Evolutionary conservation across 1,284 basidiomycete genomes (phyloP), one percentile per base, ranked within the genome.

Genomic region (Cutaneotrichosporon curvatum): DNA sequence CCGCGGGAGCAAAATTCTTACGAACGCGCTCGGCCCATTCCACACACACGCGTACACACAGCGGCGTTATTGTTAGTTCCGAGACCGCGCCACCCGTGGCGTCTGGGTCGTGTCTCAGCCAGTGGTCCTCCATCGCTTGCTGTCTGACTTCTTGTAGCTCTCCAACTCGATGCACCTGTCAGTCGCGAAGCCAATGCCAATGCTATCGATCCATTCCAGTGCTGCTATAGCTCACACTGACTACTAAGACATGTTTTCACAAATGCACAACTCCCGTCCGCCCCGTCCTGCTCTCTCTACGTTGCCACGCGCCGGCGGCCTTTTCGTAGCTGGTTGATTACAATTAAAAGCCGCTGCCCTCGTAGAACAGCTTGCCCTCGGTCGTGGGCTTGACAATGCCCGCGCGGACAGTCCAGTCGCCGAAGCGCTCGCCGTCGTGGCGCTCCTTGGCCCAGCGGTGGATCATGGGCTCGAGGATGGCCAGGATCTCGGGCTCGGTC

Each of bases 401-500:
- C 9, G 81, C 82, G 31, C 89, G 77, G 56, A 98, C 86, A 36
- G 91, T 89, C 71, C 85, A 98, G 73, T 98, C 95, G 37, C 94
- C 95, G 62, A 98, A 98, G 51, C 76, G 82, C 72, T 98, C 94
- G 43, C 87, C 90, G n/a, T 87, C 82, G 21, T 78, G 74, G 45
- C 92, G 78, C 71, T 97, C 91, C 28, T 85, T 75, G 3, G 94
- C 90, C 69, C 91, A 98, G 52, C 80, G 79, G 70, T 87, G 89
- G 76, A 98, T 92, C 84, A 98, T 89, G 1, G 89, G 88, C 54
- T 73, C 68, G 37, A 98, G 79, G 60, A 94, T 92, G 6, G 82
- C 82, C 41, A 98, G 75, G 57, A 97, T 97, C 73, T 98, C 92
- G 4, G 84, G 85, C 72, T 97, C 94, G 20, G 84, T 84, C 33